Evolutionary conservation across 2,329 filamentous ascomycete species (phyloP).

Genomic region (Phialophora tarda): DNA sequence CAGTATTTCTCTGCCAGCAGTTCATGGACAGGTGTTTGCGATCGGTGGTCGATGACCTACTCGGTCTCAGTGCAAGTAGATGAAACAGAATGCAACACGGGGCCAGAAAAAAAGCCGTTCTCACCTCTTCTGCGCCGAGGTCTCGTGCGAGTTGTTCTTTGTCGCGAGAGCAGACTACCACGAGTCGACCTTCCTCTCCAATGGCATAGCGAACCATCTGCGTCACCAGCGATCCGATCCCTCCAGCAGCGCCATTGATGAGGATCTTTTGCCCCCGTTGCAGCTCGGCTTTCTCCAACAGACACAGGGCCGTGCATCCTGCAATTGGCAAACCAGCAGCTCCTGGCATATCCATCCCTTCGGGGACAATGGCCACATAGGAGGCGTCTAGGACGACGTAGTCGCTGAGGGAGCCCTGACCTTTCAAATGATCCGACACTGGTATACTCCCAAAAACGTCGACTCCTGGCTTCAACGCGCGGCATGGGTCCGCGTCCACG

Average conservation of each 20-base stretch:
- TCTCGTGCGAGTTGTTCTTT: conserved; percentile 6
- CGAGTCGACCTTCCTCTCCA: conserved; percentile 5
- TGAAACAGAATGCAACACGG: background rate
- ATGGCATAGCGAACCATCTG: conserved; percentile 4
- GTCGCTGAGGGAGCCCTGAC: conserved; percentile 3
- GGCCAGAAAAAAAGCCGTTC: background rate
- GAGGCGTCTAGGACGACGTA: conserved; percentile 3
- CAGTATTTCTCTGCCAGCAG: conserved; percentile 11
- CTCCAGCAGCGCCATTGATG: conserved; percentile 17
- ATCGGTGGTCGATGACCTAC: conserved; percentile 14
- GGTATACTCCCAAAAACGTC: conserved; percentile 16
- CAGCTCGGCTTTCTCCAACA: background rate
- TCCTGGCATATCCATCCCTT: background rate
- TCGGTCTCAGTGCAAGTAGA: background rate
- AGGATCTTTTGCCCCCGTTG: conserved; percentile 3
- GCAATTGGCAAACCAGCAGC: conserved; percentile 8
- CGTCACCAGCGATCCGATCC: conserved; percentile 11
- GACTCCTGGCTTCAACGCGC: background rate
- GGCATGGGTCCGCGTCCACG: background rate
- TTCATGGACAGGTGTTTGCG: background rate
- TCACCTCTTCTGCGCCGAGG: conserved; percentile 14
- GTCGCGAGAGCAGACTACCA: conserved; percentile 8
- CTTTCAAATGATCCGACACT: conserved; percentile 9
- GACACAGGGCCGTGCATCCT: conserved; percentile 10
- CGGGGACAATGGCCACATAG: background rate